Evolutionary conservation across 768 basidiomycete genomes (phyloP).

Genomic region (Filobasidium floriforme): DNA sequence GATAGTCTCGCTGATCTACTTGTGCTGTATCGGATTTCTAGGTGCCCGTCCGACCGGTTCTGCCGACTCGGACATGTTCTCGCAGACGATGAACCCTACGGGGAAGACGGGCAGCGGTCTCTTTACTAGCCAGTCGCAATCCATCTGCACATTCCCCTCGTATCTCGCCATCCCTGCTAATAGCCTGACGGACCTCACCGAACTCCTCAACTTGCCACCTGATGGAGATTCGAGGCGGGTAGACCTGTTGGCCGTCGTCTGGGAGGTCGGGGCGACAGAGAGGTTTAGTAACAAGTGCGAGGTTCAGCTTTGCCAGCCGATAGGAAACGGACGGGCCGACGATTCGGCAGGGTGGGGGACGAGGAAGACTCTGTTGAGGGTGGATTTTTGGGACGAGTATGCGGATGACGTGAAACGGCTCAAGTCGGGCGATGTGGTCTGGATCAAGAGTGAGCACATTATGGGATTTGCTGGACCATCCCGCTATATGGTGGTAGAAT

Average conservation of each 20-base stretch:
- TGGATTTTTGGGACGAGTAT: constrained; percentile 4
- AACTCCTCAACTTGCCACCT: background rate
- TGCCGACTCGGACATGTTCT: constrained; percentile 1
- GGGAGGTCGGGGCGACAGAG: constrained; percentile 15
- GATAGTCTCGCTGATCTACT: background rate
- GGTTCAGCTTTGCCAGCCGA: constrained; percentile 5
- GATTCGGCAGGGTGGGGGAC: background rate
- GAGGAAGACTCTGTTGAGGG: constrained; percentile 11
- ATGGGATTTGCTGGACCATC: too few species aligned
- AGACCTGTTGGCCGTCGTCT: constrained; percentile 11
- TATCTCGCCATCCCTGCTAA: background rate
- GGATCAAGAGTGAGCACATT: constrained; percentile 12
- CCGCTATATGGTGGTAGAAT: too few species aligned
- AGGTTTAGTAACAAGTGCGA: background rate
- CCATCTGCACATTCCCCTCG: constrained; percentile 11
- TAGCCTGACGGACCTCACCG: constrained; percentile 2
- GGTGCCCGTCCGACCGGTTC: background rate
- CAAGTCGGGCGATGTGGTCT: constrained; percentile 14
- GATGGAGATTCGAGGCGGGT: background rate
- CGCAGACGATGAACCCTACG: background rate
- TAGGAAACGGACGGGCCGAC: background rate
- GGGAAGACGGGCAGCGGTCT: background rate
- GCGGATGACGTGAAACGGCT: background rate
- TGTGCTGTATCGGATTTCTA: background rate
- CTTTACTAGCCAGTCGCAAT: constrained; percentile 6